Evolutionary conservation across 2,329 filamentous ascomycete genomes (phyloP), one percentile per base, ranked within the genome.

Genomic region (Coniochaeta sp.): DNA sequence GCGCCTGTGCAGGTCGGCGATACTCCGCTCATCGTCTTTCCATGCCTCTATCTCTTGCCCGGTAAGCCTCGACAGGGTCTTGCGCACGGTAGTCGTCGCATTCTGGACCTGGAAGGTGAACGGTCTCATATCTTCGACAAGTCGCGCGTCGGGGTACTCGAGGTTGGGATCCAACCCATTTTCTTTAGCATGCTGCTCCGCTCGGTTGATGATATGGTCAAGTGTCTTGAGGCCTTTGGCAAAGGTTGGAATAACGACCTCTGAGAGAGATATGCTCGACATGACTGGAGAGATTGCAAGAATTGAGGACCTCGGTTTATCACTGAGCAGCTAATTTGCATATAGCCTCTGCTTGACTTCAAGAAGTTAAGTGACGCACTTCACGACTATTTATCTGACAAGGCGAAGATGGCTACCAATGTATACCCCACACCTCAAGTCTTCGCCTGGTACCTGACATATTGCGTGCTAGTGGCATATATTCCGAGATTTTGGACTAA

Each of bases 101-200:
- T 68, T 71, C 34, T 73, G 69, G 9, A 73, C 67, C 61, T 74
- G 71, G 64, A 74, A 73, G 17, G 63, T 64, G 28, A 74, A 64
- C 9, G 71, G 72, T n/a, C 64, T 59, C 64, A 70, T 68, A 64
- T 74, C 71, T 9, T 70, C 66, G 36, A 71, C 63, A 1, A 74
- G 66, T 9, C 69, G 68, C 9, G 70, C 67, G 47, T 68, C 60
- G 55, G 66, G 64, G 61, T 68, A 71, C 16, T 62, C 64, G 26
- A 62, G 64, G 60, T 69, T 62, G 44, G 62, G 66, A 19, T 71
- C 65, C 57, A 71, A 44, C 11, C 63, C 62, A 43, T 65, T 65
- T 17, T 62, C 62, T 24, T 65, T 62, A 60, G 67, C 64, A 57
- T 70, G 62, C 40, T 64, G 58, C 57, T 65, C 62, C 36, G 70